Evolutionary conservation across 2,329 filamentous ascomycete species (phyloP).

Genomic region (Colletotrichum sp.): DNA sequence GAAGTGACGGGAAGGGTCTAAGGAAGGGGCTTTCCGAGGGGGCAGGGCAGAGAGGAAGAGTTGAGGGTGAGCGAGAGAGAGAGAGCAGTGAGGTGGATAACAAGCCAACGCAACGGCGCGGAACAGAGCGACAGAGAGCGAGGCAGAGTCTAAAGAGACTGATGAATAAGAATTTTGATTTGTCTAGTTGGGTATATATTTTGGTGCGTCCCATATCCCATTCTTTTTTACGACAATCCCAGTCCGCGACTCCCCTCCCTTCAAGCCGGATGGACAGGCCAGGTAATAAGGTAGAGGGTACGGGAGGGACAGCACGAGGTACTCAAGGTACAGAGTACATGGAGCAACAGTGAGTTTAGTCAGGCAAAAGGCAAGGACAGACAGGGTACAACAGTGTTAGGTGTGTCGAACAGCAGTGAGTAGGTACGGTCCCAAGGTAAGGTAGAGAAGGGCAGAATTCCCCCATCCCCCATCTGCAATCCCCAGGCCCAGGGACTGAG

Average conservation of each 20-base stretch:
- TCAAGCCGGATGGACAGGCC: neutral
- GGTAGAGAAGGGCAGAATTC: neutral
- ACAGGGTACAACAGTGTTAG: neutral
- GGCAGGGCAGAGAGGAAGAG: neutral
- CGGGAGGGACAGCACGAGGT: neutral
- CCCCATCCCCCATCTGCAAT: neutral
- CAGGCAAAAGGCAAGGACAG: neutral
- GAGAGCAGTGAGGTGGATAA: neutral
- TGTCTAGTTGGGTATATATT: conserved; percentile 10
- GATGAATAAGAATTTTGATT: conserved; percentile 8
- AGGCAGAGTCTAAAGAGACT: conserved; percentile 7
- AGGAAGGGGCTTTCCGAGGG: neutral
- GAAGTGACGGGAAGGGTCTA: neutral
- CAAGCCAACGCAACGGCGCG: neutral
- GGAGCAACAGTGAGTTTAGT: neutral
- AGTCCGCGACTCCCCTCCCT: neutral
- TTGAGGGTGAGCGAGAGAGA: neutral
- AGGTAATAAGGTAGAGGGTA: neutral
- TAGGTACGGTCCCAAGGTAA: neutral
- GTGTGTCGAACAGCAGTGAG: neutral
- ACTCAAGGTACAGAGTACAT: neutral
- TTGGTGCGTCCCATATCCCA: conserved; percentile 20
- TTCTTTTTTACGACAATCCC: conserved; percentile 7
- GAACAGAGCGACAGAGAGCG: neutral
- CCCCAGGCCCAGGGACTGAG: neutral